Base-by-base conservation (phyloP, 768 basidiomycete species). In the Lactifluus volemus region DNA sequence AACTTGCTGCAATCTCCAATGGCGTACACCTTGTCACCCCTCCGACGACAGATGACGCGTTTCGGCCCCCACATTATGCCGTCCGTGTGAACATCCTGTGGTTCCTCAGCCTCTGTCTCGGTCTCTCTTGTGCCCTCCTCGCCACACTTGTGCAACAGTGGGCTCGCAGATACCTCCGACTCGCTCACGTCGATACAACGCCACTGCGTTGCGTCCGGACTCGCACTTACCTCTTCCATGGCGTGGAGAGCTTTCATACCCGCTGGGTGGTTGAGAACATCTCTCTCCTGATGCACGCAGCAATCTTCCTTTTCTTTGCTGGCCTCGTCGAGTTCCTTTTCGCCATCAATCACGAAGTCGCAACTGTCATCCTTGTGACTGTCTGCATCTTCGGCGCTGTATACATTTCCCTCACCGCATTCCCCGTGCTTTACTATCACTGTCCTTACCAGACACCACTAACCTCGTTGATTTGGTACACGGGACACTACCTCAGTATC, bases 51-150 rank as follows among this genome's bases (percentile, higher is more conserved):
- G 15, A 7, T 11, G 59, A 51, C 12, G 0, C 42, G 4, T 64
- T 62, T 36, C 29, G 5, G 2, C 34, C 42, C 6, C 15, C 15
- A 41, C 48, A 45, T 6, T 44, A 25, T 21, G 39, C 48, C 14
- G 11, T 64, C 29, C 55, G 53, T 34, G 62, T 65, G 21, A 65
- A 65, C 17, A 65, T 55, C 15, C 36, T 65, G 29, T 65, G 64
- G 64, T 65, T 65, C 56, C 42, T 59, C 55, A 65, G 64, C 30
- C 62, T 65, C 42, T 55, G 42, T 29, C 36, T 61, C 42, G 36
- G 49, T 14, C 60, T 63, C 30, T 44, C 47, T 2, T 54, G 53
- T 25, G 63, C 61, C 9, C 63, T 64, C 17, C 12, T 14, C n/a
- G 61, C 63, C 11, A 57, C 55, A 2, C 42, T 64, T 9, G 55